Conservation (phyloP, 208 protist species). For the Phytomonas francai region DNA sequence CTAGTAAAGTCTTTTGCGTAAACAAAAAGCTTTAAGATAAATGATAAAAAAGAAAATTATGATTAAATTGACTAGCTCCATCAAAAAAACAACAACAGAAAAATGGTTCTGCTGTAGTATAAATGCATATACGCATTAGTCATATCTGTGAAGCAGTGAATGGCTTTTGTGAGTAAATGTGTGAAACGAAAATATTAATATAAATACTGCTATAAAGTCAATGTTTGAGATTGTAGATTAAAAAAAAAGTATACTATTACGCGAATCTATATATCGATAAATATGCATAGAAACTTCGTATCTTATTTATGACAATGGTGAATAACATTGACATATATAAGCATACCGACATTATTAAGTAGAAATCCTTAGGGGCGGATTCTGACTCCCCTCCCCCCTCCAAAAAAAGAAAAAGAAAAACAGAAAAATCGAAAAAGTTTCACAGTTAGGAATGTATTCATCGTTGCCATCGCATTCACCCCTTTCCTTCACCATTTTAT, state of each 20-base stretch:
- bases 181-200: too few species aligned
- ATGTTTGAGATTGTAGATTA: background rate
- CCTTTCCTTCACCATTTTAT: conserved; percentile 2
- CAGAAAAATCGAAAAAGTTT: conserved; percentile 6
- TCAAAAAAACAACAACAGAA: background rate
- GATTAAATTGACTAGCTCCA: too few species aligned
- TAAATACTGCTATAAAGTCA: too few species aligned
- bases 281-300: background rate
- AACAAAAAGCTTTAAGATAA: background rate
- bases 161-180: too few species aligned
- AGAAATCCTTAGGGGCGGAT: too few species aligned
- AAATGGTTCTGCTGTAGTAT: background rate
- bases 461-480: conserved; percentile 1
- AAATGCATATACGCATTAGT: background rate
- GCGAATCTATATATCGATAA: background rate
- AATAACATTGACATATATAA: too few species aligned
- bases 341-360: too few species aligned
- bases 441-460: background rate
- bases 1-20: background rate
- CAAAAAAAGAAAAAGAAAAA: conserved; percentile 10
- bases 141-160: background rate
- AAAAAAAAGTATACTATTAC: background rate
- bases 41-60: background rate
- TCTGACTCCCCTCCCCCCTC: too few species aligned
- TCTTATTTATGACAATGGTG: background rate